Evolutionary conservation across 495 filamentous ascomycete genomes (phyloP).

Genomic region (Neurospora tetraspora): DNA sequence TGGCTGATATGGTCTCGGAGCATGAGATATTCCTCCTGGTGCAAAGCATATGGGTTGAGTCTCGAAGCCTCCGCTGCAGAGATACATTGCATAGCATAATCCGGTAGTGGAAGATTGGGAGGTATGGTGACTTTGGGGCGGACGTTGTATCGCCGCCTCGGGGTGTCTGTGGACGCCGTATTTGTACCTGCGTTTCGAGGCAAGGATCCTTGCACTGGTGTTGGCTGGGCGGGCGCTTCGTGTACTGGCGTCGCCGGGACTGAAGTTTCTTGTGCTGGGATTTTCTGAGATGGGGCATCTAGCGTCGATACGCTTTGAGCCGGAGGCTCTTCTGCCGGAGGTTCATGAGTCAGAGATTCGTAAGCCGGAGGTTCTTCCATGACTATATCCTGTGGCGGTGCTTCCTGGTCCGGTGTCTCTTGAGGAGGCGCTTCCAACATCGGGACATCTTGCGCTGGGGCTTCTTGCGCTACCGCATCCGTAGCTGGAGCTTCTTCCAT

Average conservation of each 20-base stretch:
- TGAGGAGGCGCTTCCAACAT: background rate
- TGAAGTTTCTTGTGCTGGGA: background rate
- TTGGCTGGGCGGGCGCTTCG: background rate
- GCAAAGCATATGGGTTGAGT: conserved; percentile 80
- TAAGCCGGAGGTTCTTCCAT: background rate
- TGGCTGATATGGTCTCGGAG: conserved; percentile 74
- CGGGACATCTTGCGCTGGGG: background rate
- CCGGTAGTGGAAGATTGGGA: conserved; percentile 52
- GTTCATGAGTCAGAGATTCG: background rate
- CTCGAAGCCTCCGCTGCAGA: conserved; percentile 80
- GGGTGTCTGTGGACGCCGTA: background rate
- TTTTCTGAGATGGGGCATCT: background rate
- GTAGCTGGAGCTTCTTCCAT: background rate
- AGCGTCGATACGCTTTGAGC: background rate
- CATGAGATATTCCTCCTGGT: conserved; percentile 73
- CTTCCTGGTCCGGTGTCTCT: background rate
- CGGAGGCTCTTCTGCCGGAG: background rate
- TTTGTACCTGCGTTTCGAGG: background rate
- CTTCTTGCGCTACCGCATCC: background rate
- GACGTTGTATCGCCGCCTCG: conserved; percentile 39
- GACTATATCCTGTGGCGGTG: background rate
- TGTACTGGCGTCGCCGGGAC: background rate
- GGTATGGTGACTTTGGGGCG: conserved; percentile 76
- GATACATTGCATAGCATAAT: conserved; percentile 83
- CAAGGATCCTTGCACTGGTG: background rate